phyloP scores from a whole-genome alignment of 139 green algal genomes.

The Picochlorum sp. region DNA sequence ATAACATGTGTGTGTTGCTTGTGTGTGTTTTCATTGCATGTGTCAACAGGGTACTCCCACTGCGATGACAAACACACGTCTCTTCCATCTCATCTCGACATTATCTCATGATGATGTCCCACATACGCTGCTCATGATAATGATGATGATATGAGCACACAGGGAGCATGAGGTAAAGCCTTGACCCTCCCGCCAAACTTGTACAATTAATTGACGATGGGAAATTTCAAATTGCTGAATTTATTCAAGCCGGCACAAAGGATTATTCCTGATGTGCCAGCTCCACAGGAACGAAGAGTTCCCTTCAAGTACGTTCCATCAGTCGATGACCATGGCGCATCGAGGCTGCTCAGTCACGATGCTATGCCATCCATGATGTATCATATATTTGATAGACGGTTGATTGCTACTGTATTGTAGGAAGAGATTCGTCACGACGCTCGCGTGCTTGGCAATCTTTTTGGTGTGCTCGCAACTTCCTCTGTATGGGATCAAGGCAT shows the following conservation, averaged over 20 bases:
- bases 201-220: constrained; percentile 10
- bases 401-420: constrained; percentile 46
- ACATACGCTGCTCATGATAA: too few species aligned
- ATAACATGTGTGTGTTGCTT: too few species aligned
- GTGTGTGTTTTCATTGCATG: too few species aligned
- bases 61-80: too few species aligned
- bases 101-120: too few species aligned
- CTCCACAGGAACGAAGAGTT: constrained; percentile 20
- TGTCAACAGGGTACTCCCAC: too few species aligned
- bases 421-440: constrained; percentile 87
- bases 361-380: too few species aligned
- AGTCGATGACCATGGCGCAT: too few species aligned
- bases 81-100: too few species aligned
- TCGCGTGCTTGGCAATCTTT: constrained; percentile 92
- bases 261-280: constrained; percentile 50
- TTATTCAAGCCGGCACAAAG: constrained; percentile 50
- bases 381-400: constrained; percentile 8
- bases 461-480: constrained; percentile 96
- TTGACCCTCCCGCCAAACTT: background rate
- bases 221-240: constrained; percentile 48
- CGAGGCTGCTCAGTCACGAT: too few species aligned
- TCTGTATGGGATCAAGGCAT: constrained; percentile 93
- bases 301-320: constrained; percentile 19
- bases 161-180: background rate
- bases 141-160: too few species aligned